A percentile compares a stretch with the other conserved stretches of the same genome.
phyloP scores from a whole-genome alignment of 1,284 basidiomycete species.

The Leccinum griseonigrum region DNA sequence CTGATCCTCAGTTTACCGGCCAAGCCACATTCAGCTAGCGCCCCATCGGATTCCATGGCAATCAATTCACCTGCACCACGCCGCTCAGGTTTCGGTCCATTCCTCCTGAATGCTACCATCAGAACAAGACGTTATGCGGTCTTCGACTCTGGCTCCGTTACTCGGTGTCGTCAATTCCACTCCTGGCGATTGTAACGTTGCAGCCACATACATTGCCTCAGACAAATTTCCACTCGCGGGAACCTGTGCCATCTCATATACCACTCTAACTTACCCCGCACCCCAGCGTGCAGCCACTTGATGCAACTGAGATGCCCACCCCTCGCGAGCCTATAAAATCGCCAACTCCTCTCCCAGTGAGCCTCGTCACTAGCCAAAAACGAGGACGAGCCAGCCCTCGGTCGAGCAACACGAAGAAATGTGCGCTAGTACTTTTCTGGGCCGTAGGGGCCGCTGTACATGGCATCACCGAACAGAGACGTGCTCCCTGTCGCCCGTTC shows the following conservation, averaged over 20 bases:
- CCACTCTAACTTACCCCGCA: conserved; percentile 1
- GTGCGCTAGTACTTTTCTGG: too few relatives aligned
- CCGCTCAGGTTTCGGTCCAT: conserved; percentile 48
- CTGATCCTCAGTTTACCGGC: not conserved
- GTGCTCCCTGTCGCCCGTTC: too few relatives aligned
- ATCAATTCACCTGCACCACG: conserved; percentile 31
- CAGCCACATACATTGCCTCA: conserved; percentile 4
- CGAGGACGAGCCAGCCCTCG: conserved; percentile 56
- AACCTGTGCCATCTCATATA: conserved; percentile 10
- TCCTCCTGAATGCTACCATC: conserved; percentile 50
- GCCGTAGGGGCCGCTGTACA: too few relatives aligned
- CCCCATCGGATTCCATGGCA: conserved; percentile 31
- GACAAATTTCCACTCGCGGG: conserved; percentile 11
- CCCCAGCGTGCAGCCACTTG: conserved; percentile 12
- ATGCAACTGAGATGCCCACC: conserved; percentile 20
- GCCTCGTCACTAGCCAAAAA: conserved; percentile 47
- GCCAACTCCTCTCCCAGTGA: conserved; percentile 60
- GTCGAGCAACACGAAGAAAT: conserved; percentile 82
- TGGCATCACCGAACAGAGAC: too few relatives aligned
- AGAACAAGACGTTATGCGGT: conserved; percentile 29
- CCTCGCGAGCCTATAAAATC: conserved; percentile 47
- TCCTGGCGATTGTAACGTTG: not conserved
- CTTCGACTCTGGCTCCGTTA: conserved; percentile 20
- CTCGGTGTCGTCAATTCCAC: conserved; percentile 19
- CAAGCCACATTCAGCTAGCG: not conserved